These are phyloP conservation scores for Trebouxiophyceae sp. DNA, from an alignment of 163 green algal species.

Conservation along the genomic window DNA sequence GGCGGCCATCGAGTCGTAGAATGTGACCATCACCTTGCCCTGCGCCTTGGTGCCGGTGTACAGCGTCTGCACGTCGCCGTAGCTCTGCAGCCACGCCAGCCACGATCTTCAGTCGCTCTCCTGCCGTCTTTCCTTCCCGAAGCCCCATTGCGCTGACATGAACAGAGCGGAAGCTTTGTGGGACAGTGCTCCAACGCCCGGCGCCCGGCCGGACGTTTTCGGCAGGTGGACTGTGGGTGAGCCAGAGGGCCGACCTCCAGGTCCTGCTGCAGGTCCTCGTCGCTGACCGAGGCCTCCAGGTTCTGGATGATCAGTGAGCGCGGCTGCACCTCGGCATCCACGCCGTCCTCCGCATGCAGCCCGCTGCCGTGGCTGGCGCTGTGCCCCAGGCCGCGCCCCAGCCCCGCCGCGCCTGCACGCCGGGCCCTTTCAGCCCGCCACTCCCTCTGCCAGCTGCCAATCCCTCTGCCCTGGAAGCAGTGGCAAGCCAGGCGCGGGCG, in stretches of 20 bases:
- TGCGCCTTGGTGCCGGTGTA: constrained; percentile 73
- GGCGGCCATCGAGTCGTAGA: constrained; percentile 79
- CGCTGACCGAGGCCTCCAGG: not conserved
- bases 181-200: too few relatives aligned
- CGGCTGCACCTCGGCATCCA: not conserved
- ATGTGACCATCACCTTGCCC: constrained; percentile 81
- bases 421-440: too few relatives aligned
- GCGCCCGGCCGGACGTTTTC: too few relatives aligned
- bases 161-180: too few relatives aligned
- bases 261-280: not conserved
- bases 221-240: too few relatives aligned
- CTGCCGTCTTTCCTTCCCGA: too few relatives aligned
- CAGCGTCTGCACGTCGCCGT: constrained; percentile 74
- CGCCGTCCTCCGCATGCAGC: not conserved
- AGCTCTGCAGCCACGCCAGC: constrained; percentile 34
- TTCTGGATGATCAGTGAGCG: not conserved
- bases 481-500: too few relatives aligned
- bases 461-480: too few relatives aligned
- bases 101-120: not conserved
- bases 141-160: too few relatives aligned
- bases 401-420: not conserved
- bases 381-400: not conserved
- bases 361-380: not conserved
- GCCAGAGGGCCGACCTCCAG: not conserved
- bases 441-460: too few relatives aligned